These are phyloP conservation scores for Artomyces pyxidatus DNA, from an alignment of 768 basidiomycete genomes.

Conservation along the genomic window DNA sequence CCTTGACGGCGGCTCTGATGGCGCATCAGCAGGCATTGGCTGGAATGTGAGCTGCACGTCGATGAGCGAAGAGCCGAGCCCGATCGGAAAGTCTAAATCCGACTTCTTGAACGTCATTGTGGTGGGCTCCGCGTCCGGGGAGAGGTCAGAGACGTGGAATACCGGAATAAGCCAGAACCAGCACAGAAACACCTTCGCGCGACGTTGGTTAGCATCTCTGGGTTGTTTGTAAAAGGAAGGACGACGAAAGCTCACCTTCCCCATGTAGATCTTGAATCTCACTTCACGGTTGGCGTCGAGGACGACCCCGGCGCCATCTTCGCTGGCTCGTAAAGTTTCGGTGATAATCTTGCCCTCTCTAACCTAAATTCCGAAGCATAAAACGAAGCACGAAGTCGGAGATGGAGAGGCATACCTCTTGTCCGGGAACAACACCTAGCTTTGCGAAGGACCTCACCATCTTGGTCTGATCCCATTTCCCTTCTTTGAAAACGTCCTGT, in stretches of 20 bases:
- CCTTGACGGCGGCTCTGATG: background rate
- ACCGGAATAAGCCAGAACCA: conserved; percentile 86
- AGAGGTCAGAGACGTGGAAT: conserved; percentile 50
- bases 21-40: background rate
- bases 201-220: conserved; percentile 8
- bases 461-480: conserved; percentile 64
- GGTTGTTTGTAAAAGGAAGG: conserved; percentile 1
- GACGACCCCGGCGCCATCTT: conserved; percentile 35
- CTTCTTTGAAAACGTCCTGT: conserved; percentile 38
- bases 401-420: conserved; percentile 29
- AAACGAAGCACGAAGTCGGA: background rate
- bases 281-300: conserved; percentile 63
- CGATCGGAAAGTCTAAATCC: conserved; percentile 74
- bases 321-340: conserved; percentile 37
- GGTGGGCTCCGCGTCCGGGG: conserved; percentile 19
- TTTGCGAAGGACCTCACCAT: conserved; percentile 74
- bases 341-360: conserved; percentile 30
- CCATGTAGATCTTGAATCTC: conserved; percentile 64
- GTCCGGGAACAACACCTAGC: conserved; percentile 35
- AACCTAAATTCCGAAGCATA: background rate
- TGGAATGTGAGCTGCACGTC: conserved; percentile 60
- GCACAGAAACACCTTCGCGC: conserved; percentile 58
- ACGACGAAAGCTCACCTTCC: conserved; percentile 47
- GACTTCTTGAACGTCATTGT: conserved; percentile 43
- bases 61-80: conserved; percentile 57